Evolutionary conservation across 192 early-diverging fungal genomes (phyloP).

Genomic region (Mycoemilia scoparia): DNA sequence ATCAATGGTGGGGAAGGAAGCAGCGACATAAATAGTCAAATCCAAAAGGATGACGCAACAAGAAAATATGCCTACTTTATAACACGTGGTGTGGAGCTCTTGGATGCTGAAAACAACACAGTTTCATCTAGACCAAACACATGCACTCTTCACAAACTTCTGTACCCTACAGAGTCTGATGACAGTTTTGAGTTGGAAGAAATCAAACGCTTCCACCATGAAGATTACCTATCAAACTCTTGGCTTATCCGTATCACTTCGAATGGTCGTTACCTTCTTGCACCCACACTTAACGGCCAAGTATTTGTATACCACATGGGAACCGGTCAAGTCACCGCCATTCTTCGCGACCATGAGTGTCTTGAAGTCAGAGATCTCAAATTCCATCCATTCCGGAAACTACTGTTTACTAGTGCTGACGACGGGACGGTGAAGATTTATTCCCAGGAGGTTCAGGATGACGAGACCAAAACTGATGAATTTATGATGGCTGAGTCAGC

Average conservation of each 20-base stretch:
- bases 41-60: slow-evolving; percentile 8
- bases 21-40: no score
- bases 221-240: slow-evolving; percentile 76
- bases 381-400: slow-evolving; percentile 62
- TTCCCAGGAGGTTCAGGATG: no score
- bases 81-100: slow-evolving; percentile 73
- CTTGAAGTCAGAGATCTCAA: slow-evolving; percentile 87
- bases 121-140: slow-evolving; percentile 68
- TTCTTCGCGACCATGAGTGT: slow-evolving; percentile 77
- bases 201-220: slow-evolving; percentile 58
- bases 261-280: slow-evolving; percentile 76
- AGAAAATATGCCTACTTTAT: slow-evolving; percentile 61
- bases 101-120: slow-evolving; percentile 59
- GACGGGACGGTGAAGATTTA: slow-evolving; percentile 52
- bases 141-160: slow-evolving; percentile 67
- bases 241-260: slow-evolving; percentile 82
- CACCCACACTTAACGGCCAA: slow-evolving; percentile 77
- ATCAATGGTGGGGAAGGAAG: no score
- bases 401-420: slow-evolving; percentile 74
- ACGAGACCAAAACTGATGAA: no score
- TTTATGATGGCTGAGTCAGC: no score
- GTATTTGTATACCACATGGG: slow-evolving; percentile 68
- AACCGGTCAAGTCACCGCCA: slow-evolving; percentile 52
- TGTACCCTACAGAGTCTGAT: slow-evolving; percentile 52
- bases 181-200: slow-evolving; percentile 59